Conservation (phyloP, 306 rosid species). For the Sesbania bispinosa region DNA sequence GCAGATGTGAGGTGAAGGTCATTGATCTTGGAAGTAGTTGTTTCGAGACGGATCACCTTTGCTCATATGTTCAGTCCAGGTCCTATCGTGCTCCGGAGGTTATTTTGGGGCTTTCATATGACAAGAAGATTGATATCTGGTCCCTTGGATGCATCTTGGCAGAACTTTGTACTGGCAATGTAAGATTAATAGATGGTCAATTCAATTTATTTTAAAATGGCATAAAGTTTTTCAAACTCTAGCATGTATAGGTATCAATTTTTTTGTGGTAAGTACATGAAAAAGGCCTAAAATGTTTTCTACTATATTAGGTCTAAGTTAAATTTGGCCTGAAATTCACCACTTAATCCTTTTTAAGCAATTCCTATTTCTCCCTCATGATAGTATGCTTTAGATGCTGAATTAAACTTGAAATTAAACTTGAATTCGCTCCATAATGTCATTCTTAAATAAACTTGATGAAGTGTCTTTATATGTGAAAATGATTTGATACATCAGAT, state of each 20-base stretch:
- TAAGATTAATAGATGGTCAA: constrained; percentile 44
- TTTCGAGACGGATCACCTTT: constrained; percentile 98
- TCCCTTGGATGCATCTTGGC: constrained; percentile 99
- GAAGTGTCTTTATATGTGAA: constrained; percentile 9
- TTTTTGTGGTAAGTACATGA: not conserved
- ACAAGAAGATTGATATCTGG: constrained; percentile 97
- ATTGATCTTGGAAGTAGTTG: constrained; percentile 99
- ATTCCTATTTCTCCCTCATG: not conserved
- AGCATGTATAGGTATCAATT: not conserved
- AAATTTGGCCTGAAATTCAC: not conserved
- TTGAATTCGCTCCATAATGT: not conserved
- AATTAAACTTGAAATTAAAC: no score
- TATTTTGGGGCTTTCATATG: constrained; percentile 93
- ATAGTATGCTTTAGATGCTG: not conserved
- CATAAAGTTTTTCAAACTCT: not conserved
- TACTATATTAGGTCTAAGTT: not conserved
- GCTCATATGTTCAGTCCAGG: constrained; percentile 97
- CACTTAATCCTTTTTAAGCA: not conserved
- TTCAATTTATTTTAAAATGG: not conserved
- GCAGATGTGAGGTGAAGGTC: constrained; percentile 98
- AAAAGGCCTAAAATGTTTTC: not conserved
- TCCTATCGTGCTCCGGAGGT: constrained; percentile 99
- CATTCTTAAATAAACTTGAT: not conserved
- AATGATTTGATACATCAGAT: not conserved
- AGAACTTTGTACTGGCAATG: constrained; percentile 97